Conservation (phyloP, 1,139 yeast genomes). For the Trichomonascaceae sp. region DNA sequence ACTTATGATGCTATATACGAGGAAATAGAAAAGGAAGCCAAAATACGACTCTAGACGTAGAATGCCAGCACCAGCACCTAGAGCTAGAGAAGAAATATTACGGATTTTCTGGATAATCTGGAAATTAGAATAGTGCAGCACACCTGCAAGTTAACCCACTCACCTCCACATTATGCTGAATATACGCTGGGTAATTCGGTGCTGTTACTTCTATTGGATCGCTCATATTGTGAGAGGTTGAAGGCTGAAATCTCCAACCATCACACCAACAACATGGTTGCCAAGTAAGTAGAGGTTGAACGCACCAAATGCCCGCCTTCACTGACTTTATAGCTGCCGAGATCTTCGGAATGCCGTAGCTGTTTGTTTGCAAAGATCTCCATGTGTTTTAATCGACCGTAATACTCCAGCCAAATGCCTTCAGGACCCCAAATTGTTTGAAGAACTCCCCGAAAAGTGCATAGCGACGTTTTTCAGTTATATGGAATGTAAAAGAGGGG, state of each 20-base stretch:
- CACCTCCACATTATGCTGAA: slow-evolving; percentile 17
- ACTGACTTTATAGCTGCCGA: slow-evolving; percentile 55
- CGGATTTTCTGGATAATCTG: slow-evolving; percentile 34
- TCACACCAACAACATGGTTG: slow-evolving; percentile 15
- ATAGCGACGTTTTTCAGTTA: slow-evolving; percentile 78
- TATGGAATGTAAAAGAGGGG: slow-evolving; percentile 63
- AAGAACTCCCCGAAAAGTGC: slow-evolving; percentile 82
- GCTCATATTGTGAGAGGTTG: slow-evolving; percentile 6
- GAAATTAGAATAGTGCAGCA: not conserved
- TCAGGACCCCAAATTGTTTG: slow-evolving; percentile 68
- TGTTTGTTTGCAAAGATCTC: slow-evolving; percentile 89
- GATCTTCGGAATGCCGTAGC: slow-evolving; percentile 93
- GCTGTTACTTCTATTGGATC: slow-evolving; percentile 14
- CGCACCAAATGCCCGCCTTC: not conserved
- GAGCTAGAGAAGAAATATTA: slow-evolving; percentile 58
- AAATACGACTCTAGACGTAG: slow-evolving; percentile 56
- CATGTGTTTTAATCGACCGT: slow-evolving; percentile 87
- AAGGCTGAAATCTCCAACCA: not conserved
- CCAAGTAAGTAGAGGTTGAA: slow-evolving; percentile 17
- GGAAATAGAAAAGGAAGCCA: slow-evolving; percentile 57
- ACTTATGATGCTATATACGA: slow-evolving; percentile 44
- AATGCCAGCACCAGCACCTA: slow-evolving; percentile 70
- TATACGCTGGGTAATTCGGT: slow-evolving; percentile 19
- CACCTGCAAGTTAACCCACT: not conserved
- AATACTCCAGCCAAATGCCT: slow-evolving; percentile 86